A percentile compares a stretch with the other conserved stretches of the same genome.
Conservation (phyloP, 306 rosid genomes). For the Corylus avellana region DNA sequence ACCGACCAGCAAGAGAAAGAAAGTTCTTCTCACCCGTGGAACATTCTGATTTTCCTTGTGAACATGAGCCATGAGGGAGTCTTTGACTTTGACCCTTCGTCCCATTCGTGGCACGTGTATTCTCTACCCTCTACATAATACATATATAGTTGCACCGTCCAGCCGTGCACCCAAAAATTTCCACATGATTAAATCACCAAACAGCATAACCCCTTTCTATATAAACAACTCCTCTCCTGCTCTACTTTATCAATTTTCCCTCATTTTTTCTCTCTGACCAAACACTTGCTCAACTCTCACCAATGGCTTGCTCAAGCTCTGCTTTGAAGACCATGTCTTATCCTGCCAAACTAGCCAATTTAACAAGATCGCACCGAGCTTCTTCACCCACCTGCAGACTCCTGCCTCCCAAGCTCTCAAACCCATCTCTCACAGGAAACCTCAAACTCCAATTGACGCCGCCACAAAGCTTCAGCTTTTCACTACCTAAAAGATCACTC, state of each 20-base stretch:
- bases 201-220: not conserved
- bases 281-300: not conserved
- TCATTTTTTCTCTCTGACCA: not conserved
- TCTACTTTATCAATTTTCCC: not conserved
- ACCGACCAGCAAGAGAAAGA: not conserved
- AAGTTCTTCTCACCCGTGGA: not conserved
- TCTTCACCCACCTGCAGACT: constrained; percentile 15
- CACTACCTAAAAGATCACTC: constrained; percentile 34
- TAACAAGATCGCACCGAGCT: constrained; percentile 20
- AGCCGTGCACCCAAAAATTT: not conserved
- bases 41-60: too few species aligned
- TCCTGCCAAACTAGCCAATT: constrained; percentile 13
- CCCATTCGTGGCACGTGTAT: too few species aligned
- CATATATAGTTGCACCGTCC: not conserved
- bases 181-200: not conserved
- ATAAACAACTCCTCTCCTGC: not conserved
- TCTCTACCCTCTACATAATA: too few species aligned
- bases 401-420: constrained; percentile 28
- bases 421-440: constrained; percentile 17
- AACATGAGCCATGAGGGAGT: too few species aligned
- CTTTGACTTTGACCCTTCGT: too few species aligned
- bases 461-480: constrained; percentile 1
- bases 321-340: constrained; percentile 33
- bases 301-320: constrained; percentile 49
- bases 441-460: constrained; percentile 34